A percentile compares a stretch with the other conserved stretches of the same genome.
These are phyloP conservation scores for Punctularia strigosozonata DNA, from an alignment of 768 basidiomycete species.

Conservation along the genomic window DNA sequence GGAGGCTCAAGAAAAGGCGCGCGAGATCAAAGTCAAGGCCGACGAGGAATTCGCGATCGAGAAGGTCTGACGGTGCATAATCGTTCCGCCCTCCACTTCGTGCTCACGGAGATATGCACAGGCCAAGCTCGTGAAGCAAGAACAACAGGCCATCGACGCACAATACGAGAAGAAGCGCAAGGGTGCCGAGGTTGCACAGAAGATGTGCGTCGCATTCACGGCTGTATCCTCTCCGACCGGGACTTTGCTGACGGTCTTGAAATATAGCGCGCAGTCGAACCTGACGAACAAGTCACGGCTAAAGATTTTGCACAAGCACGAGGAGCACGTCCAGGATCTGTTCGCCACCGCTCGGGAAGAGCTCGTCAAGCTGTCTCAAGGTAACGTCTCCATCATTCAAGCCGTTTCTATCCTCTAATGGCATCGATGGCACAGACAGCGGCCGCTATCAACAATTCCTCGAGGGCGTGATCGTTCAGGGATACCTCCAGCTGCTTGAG, in stretches of 20 bases:
- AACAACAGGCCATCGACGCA: constrained; percentile 88
- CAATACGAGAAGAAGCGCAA: constrained; percentile 95
- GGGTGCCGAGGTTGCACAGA: constrained; percentile 86
- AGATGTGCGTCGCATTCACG: constrained; percentile 55
- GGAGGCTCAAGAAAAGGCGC: constrained; percentile 93
- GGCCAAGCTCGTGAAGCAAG: constrained; percentile 97
- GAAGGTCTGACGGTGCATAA: too few species aligned
- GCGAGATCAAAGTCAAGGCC: constrained; percentile 94
- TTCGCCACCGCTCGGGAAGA: constrained; percentile 62
- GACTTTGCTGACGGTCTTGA: background rate
- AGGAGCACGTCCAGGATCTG: constrained; percentile 85
- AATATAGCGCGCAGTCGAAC: constrained; percentile 83
- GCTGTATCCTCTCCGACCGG: background rate
- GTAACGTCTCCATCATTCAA: too few species aligned
- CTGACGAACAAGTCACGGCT: constrained; percentile 95
- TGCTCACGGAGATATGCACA: constrained; percentile 25
- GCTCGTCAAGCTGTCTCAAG: constrained; percentile 49
- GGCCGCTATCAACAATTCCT: constrained; percentile 73
- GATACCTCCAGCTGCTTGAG: constrained; percentile 75
- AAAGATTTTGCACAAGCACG: constrained; percentile 78
- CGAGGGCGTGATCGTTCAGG: constrained; percentile 77
- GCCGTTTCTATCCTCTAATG: too few species aligned
- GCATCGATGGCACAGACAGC: too few species aligned
- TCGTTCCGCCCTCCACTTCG: too few species aligned
- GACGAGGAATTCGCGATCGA: constrained; percentile 99